Conservation (phyloP, 177 flowering plant species). For the Vitis hybrid region DNA sequence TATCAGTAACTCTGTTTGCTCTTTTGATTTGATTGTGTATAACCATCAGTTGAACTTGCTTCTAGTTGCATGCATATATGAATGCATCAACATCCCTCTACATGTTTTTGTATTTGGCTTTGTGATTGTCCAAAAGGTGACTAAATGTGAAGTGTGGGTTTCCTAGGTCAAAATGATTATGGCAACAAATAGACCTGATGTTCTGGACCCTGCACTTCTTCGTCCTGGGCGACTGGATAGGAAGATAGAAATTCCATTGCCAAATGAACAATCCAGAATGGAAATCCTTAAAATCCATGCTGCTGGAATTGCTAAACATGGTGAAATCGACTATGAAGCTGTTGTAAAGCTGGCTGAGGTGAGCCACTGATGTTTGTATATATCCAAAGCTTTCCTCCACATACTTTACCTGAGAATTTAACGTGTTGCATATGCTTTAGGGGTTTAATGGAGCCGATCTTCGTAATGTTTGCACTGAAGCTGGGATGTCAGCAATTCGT, state of each 20-base stretch:
- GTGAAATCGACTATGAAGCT: slow-evolving; percentile 96
- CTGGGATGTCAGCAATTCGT: slow-evolving; percentile 97
- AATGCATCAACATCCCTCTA: too few species aligned
- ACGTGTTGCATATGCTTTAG: slow-evolving; percentile 31
- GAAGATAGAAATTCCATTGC: slow-evolving; percentile 91
- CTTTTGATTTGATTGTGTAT: too few species aligned
- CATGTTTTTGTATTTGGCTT: too few species aligned
- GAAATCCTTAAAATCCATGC: slow-evolving; percentile 94
- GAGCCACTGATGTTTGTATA: slow-evolving; percentile 5
- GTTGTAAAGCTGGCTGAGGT: slow-evolving; percentile 97
- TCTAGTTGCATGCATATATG: too few species aligned
- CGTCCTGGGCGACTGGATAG: slow-evolving; percentile 93
- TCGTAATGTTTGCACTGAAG: slow-evolving; percentile 92
- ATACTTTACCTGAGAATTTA: too few species aligned
- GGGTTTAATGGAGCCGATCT: slow-evolving; percentile 98
- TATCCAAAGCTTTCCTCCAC: neutral
- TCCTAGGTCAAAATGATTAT: slow-evolving; percentile 90
- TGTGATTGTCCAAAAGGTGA: too few species aligned
- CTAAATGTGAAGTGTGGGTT: too few species aligned
- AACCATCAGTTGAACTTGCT: too few species aligned
- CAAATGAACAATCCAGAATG: slow-evolving; percentile 92
- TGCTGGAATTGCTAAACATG: slow-evolving; percentile 94
- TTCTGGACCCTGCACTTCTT: slow-evolving; percentile 95
- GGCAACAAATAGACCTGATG: slow-evolving; percentile 98
- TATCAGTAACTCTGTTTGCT: too few species aligned